Evolutionary conservation across 805 yeast species (phyloP).

Genomic region (Cyberlindnera petersonii): DNA sequence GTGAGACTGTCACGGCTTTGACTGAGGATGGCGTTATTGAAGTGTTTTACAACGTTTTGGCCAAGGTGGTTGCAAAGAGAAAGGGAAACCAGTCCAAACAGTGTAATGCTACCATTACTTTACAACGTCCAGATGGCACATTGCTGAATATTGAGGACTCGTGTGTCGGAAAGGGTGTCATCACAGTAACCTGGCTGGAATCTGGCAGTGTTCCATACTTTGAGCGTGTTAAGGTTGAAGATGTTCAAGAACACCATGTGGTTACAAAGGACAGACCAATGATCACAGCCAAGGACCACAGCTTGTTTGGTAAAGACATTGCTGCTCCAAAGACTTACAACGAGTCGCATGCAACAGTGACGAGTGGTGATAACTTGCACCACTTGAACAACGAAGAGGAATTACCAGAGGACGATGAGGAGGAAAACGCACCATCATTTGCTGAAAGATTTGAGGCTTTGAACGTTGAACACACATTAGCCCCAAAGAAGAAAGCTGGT

Average conservation of each 20-base stretch:
- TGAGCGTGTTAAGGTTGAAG: conserved; percentile 48
- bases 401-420: conserved; percentile 30
- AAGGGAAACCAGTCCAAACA: conserved; percentile 51
- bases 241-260: conserved; percentile 26
- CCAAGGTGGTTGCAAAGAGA: conserved; percentile 35
- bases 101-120: conserved; percentile 40
- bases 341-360: conserved; percentile 57
- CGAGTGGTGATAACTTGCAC: conserved; percentile 60
- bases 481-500: conserved; percentile 36
- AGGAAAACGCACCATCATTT: conserved; percentile 43
- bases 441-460: conserved; percentile 50
- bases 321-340: conserved; percentile 54
- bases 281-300: conserved; percentile 37
- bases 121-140: conserved; percentile 42
- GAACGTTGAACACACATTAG: conserved; percentile 23
- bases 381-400: conserved; percentile 49
- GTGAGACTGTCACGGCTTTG: conserved; percentile 44
- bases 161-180: conserved; percentile 27
- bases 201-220: conserved; percentile 53
- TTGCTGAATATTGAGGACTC: conserved; percentile 30
- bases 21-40: conserved; percentile 78
- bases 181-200: conserved; percentile 60
- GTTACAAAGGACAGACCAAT: conserved; percentile 38
- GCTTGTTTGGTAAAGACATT: conserved; percentile 39
- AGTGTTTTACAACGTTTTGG: conserved; percentile 57